phyloP scores from a whole-genome alignment of 1,284 basidiomycete genomes.

The Entoloma clypeatum region DNA sequence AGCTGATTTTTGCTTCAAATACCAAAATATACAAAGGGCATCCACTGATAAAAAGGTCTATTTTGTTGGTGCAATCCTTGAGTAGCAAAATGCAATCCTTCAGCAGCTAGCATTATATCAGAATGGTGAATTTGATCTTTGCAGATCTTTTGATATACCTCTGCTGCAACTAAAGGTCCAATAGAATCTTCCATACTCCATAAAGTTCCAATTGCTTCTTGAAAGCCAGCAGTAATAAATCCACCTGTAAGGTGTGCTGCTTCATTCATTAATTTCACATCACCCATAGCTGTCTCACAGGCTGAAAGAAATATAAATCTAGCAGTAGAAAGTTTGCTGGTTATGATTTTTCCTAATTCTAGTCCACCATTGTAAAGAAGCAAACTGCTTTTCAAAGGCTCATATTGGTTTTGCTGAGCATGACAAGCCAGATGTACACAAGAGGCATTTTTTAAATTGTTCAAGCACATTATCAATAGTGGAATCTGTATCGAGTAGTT shows the following conservation, averaged over 20 bases:
- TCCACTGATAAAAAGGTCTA: slow-evolving; percentile 22
- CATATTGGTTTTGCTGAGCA: slow-evolving; percentile 13
- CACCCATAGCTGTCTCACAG: slow-evolving; percentile 32
- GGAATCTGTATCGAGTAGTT: slow-evolving; percentile 3
- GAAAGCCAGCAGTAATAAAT: slow-evolving; percentile 32
- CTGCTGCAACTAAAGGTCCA: slow-evolving; percentile 23
- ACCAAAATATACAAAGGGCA: slow-evolving; percentile 28
- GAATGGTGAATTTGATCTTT: slow-evolving; percentile 8
- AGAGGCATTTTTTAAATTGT: slow-evolving; percentile 5
- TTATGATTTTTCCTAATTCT: slow-evolving; percentile 10
- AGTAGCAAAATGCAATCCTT: slow-evolving; percentile 24
- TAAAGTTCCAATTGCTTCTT: slow-evolving; percentile 30
- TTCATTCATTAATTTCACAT: slow-evolving; percentile 24
- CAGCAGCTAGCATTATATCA: slow-evolving; percentile 17
- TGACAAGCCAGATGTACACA: slow-evolving; percentile 20
- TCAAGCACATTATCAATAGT: slow-evolving; percentile 11
- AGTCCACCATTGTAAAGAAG: slow-evolving; percentile 14
- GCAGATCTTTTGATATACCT: slow-evolving; percentile 23
- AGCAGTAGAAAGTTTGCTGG: slow-evolving; percentile 10
- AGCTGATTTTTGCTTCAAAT: too few species aligned
- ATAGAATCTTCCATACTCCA: slow-evolving; percentile 31
- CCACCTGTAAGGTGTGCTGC: slow-evolving; percentile 29
- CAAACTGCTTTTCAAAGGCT: slow-evolving; percentile 16
- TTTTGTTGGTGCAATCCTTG: slow-evolving; percentile 17
- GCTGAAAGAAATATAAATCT: slow-evolving; percentile 29